phyloP scores from a whole-genome alignment of 805 yeast genomes.

The Schwanniomyces pseudopolymorphus region DNA sequence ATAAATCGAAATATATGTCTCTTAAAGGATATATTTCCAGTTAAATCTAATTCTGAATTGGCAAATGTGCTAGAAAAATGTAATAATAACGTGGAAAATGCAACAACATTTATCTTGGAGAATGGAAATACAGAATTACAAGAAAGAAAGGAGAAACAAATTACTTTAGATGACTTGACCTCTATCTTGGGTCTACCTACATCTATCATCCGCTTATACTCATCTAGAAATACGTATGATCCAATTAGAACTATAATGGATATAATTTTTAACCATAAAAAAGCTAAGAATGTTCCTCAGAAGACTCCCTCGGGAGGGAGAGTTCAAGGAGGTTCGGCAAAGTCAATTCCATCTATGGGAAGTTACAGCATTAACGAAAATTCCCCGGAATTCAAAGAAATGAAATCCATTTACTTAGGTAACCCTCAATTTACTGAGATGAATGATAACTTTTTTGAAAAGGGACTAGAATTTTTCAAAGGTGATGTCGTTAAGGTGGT shows the following conservation, averaged over 20 bases:
- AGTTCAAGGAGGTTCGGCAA: conserved; percentile 30
- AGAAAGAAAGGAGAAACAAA: neutral
- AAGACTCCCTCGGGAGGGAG: conserved; percentile 23
- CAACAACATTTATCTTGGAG: neutral
- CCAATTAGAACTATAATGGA: conserved; percentile 31
- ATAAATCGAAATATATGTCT: conserved; percentile 3
- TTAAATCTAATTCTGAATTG: conserved; percentile 28
- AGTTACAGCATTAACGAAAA: conserved; percentile 3
- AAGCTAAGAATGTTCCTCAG: neutral
- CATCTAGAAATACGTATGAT: conserved; percentile 18
- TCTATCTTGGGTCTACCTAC: neutral
- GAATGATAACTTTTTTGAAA: conserved; percentile 37
- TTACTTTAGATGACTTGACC: neutral
- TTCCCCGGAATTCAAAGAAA: conserved; percentile 27
- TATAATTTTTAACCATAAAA: conserved; percentile 21
- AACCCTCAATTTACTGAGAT: conserved; percentile 35
- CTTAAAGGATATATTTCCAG: conserved; percentile 48
- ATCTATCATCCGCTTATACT: conserved; percentile 9
- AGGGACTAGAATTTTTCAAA: conserved; percentile 41
- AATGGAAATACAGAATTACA: neutral
- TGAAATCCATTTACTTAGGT: conserved; percentile 29
- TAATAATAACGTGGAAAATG: conserved; percentile 23
- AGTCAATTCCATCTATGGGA: neutral
- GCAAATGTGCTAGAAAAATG: conserved; percentile 24
- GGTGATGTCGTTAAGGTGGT: conserved; percentile 44